Percentiles rank a stretch among this genome's conserved stretches.
Conservation (phyloP, 805 yeast species). For the Zygosaccharomyces gambellarensis region DNA sequence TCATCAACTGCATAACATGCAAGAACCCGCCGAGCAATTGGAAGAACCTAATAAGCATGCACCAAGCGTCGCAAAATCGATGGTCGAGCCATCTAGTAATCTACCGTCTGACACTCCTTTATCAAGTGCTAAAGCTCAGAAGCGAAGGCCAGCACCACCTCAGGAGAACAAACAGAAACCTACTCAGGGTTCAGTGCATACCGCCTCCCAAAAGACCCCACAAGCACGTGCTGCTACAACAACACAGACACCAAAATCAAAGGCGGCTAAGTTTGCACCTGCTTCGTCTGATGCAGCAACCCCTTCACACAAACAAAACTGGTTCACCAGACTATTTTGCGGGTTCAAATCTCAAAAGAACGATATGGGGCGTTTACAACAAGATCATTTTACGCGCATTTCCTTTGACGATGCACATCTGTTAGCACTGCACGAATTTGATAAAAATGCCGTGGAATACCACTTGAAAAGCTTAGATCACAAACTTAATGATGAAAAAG, state of each 20-base stretch:
- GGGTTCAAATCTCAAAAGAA: conserved; percentile 15
- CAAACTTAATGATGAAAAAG: conserved; percentile 16
- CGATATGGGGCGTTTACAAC: conserved; percentile 8
- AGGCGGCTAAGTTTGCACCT: background rate
- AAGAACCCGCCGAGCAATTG: background rate
- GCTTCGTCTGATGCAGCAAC: background rate
- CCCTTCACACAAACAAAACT: conserved; percentile 11
- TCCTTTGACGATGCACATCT: conserved; percentile 31
- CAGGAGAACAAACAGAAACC: background rate
- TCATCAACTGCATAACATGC: background rate
- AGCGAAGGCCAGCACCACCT: background rate
- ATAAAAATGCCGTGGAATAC: conserved; percentile 26
- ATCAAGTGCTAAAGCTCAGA: background rate
- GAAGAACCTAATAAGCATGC: background rate
- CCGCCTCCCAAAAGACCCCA: too few species aligned
- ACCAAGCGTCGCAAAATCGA: background rate
- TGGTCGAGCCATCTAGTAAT: background rate
- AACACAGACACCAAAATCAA: background rate
- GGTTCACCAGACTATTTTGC: conserved; percentile 28
- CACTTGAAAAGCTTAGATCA: conserved; percentile 22
- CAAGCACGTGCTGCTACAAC: background rate
- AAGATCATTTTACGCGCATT: conserved; percentile 23
- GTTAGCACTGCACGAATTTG: conserved; percentile 26
- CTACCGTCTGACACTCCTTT: background rate
- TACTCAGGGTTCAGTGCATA: background rate